Percentiles rank a stretch among this genome's conserved stretches.
These are phyloP conservation scores for Cystobasidium tubakii DNA, from an alignment of 768 basidiomycete genomes.

Conservation along the genomic window DNA sequence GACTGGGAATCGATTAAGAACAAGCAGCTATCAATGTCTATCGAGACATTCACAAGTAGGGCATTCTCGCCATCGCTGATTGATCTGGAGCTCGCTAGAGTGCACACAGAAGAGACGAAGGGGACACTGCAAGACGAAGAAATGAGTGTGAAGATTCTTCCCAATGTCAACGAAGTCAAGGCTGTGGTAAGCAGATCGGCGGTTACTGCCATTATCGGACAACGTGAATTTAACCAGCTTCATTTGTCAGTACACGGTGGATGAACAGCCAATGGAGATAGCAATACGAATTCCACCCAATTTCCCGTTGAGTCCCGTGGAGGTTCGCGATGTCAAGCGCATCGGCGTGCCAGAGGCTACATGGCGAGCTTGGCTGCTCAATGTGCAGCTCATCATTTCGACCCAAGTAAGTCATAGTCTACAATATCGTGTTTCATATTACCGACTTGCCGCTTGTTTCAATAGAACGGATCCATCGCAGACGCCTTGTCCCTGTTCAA, in stretches of 20 bases:
- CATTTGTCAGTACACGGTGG: conserved; percentile 63
- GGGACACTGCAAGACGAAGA: conserved; percentile 61
- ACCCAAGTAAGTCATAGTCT: conserved; percentile 56
- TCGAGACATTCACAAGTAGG: conserved; percentile 70
- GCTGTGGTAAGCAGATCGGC: conserved; percentile 52
- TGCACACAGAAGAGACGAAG: conserved; percentile 55
- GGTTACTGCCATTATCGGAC: neutral
- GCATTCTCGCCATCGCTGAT: conserved; percentile 88
- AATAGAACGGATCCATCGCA: conserved; percentile 77
- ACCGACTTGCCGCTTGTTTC: neutral
- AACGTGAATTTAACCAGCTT: neutral
- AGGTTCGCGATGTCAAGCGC: conserved; percentile 73
- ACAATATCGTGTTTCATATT: neutral
- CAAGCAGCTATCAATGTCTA: conserved; percentile 69
- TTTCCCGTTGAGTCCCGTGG: conserved; percentile 82
- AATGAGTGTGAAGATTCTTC: conserved; percentile 69
- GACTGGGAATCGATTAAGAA: conserved; percentile 88
- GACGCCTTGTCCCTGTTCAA: conserved; percentile 87
- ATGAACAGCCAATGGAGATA: conserved; percentile 89
- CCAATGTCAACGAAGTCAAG: conserved; percentile 69
- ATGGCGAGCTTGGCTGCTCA: conserved; percentile 91
- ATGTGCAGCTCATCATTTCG: conserved; percentile 82
- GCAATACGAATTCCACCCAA: conserved; percentile 75
- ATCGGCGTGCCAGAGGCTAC: conserved; percentile 82
- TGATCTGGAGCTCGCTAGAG: conserved; percentile 61